Base-by-base conservation (phyloP, 805 yeast genomes). In the Nakazawaea holstii region DNA sequence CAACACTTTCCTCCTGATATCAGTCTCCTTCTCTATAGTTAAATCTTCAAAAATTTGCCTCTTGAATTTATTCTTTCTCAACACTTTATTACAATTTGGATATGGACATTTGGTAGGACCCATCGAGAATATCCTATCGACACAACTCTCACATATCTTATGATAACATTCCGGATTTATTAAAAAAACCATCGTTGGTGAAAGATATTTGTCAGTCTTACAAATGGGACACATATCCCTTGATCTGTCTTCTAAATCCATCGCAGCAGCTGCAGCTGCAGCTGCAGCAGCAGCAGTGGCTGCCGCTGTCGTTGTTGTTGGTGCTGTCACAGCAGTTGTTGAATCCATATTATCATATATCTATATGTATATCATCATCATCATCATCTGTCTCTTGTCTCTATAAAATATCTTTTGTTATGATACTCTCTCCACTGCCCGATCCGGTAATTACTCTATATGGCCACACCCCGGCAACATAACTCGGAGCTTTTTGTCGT, bases 91-190 rank as follows among this genome's bases (percentile, higher is more conserved):
- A 70, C 99, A 94, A 45, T 84, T 82, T 4, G 90, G 86, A 62
- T 91, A 92, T 1, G 99, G 99, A 62, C 99, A 94, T 17, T 91
- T 94, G 0, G 97, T 94, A 0, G 99, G 99, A 3, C 99, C 99
- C 43, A 86, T 69, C 6, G 96, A 80, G 61, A 87, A 94, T 46
- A 94, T 91, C 54, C 99, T 77, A 65, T 94, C 98, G 38, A 92
- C 98, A 68, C 99, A 94, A 1, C 95, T 82, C 56, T 86, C 97
- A 68, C 99, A 94, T 65, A 94, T 92, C 72, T 89, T 92, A 62
- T 94, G 99, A 62, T 94, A 94, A 67, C 99, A 94, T 64, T 94
- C 99, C 0, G 98, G 96, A 58, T 94, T 94, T 53, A 94, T 90
- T 47, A 92, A 77, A 61, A 94, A 92, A 54, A 77, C 81, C 84